Base-by-base conservation (phyloP, 2,329 filamentous ascomycete genomes). In the Phaeosphaeria sp. region DNA sequence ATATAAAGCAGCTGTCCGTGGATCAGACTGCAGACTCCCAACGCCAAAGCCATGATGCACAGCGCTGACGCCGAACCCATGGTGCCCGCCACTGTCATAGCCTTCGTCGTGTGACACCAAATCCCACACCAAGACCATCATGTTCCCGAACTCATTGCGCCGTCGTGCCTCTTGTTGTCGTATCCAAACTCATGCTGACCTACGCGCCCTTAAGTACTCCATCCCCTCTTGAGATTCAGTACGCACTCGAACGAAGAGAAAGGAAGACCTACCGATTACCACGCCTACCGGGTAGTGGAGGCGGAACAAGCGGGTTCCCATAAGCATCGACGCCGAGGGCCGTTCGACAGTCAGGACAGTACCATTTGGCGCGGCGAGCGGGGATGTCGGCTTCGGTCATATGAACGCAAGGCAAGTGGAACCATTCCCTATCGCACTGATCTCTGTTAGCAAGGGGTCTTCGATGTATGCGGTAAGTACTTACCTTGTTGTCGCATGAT, bases 361-460 rank as follows among this genome's bases (percentile, higher is more conserved):
- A 95, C 91, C 91, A 95, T 76, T 92, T 93, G 2, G 89, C 89
- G 30, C 89, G 90, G 18, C 90, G 83, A 2, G 88, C 85, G 11
- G 91, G 91, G 57, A 91, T 86, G 22, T 88, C 85, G 21, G 62
- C 60, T 6, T 83, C 81, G 33, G 70, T 72, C 63, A 95, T 80
- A 5, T 84, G 87, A 6, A 95, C 89, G 69, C 91, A 95, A 62
- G 88, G 87, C 42, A 95, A 83, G 73, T 95, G 91, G 74, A 94
- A 95, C 91, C 91, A 95, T 76, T 94, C 91, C 61, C 87, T 87
- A 67, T 91, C 88, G 78, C 91, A 95, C 78, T 90, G 80, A 17
- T 24, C 4, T n/a, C 20, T 15, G 49, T 73, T 55, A 71, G 64
- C 40, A 72, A 39, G 6, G 45, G 5, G 53, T n/a, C 4, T 17